Percentiles rank a stretch among this genome's conserved stretches.
These are phyloP conservation scores for Starmerella davenportii DNA, from an alignment of 805 yeast species.

Conservation along the genomic window DNA sequence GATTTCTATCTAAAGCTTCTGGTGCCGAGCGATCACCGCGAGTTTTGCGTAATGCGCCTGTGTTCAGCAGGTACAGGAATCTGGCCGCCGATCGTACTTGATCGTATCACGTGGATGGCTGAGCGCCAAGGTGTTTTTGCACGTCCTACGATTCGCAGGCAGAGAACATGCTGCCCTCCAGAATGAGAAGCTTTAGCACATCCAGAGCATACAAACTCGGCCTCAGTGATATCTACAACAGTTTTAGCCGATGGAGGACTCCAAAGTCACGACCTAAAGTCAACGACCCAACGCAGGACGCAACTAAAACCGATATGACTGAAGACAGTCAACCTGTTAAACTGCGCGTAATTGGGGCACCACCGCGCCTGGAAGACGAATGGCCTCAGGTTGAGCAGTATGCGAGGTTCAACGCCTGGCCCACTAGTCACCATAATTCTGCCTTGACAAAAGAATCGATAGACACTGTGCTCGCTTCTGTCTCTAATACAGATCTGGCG, in stretches of 20 bases:
- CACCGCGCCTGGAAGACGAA: slow-evolving; percentile 7
- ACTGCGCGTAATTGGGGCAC: slow-evolving; percentile 15
- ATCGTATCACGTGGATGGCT: no score
- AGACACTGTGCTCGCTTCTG: slow-evolving; percentile 4
- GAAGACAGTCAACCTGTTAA: slow-evolving; percentile 14
- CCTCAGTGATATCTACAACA: slow-evolving; percentile 6
- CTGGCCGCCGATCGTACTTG: no score
- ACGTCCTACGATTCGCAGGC: no score
- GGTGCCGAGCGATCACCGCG: no score
- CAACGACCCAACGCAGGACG: slow-evolving; percentile 16
- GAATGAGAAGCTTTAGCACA: background rate
- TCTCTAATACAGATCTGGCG: slow-evolving; percentile 4
- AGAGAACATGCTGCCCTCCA: no score
- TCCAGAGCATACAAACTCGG: slow-evolving; percentile 4
- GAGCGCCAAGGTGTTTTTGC: no score
- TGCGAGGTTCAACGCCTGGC: slow-evolving; percentile 21
- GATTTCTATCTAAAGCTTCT: no score
- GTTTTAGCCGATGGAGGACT: slow-evolving; percentile 12
- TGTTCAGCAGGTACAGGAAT: no score
- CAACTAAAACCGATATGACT: slow-evolving; percentile 9
- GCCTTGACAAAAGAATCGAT: slow-evolving; percentile 12
- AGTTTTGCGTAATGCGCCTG: no score
- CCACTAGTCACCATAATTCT: slow-evolving; percentile 15
- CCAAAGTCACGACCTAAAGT: slow-evolving; percentile 6
- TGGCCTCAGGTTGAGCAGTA: slow-evolving; percentile 10